Conservation (phyloP, 192 early-diverging fungal genomes). For the Coemansia sp. region DNA sequence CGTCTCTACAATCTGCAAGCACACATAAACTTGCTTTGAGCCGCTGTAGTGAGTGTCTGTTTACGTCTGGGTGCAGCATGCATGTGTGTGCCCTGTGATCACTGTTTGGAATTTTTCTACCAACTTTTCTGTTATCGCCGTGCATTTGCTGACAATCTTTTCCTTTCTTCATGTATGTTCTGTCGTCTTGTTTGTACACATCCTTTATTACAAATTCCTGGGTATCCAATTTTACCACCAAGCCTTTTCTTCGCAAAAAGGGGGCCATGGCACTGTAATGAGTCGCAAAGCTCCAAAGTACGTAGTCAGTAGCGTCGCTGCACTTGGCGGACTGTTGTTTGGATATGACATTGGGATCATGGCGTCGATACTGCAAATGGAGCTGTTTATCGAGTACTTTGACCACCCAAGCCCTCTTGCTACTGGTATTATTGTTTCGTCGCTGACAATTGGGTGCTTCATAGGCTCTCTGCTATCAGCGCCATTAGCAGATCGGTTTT, state of each 20-base stretch:
- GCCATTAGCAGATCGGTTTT: constrained; percentile 60
- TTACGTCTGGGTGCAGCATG: constrained; percentile 1
- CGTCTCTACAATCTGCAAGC: too few species aligned
- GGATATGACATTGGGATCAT: constrained; percentile 33
- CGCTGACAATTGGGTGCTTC: constrained; percentile 69
- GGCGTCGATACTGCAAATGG: constrained; percentile 59
- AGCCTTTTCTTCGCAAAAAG: not conserved
- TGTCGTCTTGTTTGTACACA: constrained; percentile 2
- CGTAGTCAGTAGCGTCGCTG: constrained; percentile 18
- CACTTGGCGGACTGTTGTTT: constrained; percentile 29
- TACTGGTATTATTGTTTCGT: constrained; percentile 61
- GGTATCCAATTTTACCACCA: not conserved
- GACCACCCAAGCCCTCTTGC: constrained; percentile 48
- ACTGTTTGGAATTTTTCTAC: not conserved
- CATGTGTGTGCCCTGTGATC: constrained; percentile 1
- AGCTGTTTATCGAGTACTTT: constrained; percentile 61
- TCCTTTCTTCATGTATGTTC: not conserved
- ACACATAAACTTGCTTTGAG: too few species aligned
- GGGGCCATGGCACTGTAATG: constrained; percentile 18
- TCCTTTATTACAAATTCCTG: not conserved
- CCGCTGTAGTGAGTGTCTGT: not conserved
- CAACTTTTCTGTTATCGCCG: not conserved
- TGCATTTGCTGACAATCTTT: not conserved
- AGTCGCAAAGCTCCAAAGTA: constrained; percentile 19
- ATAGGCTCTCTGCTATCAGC: constrained; percentile 67